Evolutionary conservation across 805 yeast species (phyloP), one percentile per base, ranked within the genome.

Genomic region (Huiozyma naganishii): DNA sequence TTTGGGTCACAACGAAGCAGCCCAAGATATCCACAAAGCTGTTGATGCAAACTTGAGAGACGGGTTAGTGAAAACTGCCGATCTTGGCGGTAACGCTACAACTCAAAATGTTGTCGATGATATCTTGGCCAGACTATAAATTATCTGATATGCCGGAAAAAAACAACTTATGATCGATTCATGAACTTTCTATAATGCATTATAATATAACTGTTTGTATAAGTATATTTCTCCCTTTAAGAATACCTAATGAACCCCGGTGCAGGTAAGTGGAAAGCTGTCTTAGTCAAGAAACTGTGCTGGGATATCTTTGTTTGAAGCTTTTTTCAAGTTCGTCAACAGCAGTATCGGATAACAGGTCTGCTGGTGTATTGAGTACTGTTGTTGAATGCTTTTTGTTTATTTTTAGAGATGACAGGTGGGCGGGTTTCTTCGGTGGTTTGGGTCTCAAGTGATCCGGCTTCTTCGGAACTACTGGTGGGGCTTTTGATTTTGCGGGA

Each of bases 1-100:
- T 72, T 78, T 92, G 79, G 97, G 97, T 48, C 76, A 83, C 69
- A 68, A 84, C 37, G 79, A 79, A 52, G 85, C 95, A 43, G 97
- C 98, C 49, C 87, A 94, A 50, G 78, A 81, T 57, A 92, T 92
- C 55, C 85, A 90, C 72, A 76, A 74, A 54, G 98, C 98, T 44
- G 97, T 90, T 45, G 97, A 92, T 63, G 92, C 89, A 49, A 86
- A 88, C 71, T 74, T 92, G 69, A 68, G 74, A 53, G 96, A 82
- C 64, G 83, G 85, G 64, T 64, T 71, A 50, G 55, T 68, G 50
- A 80, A 76, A 66, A 90, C 98, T 36, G 97, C 97, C 46, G 99
- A 92, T 66, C 72, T 92, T 59, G 97, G 97, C 52, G 99, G 99
- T 59, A 70, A 71, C 46, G 78, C 92, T 45, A 63, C 92, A 43